phyloP scores from a whole-genome alignment of 1,139 yeast species.

The Debaryomyces robertsiae region DNA sequence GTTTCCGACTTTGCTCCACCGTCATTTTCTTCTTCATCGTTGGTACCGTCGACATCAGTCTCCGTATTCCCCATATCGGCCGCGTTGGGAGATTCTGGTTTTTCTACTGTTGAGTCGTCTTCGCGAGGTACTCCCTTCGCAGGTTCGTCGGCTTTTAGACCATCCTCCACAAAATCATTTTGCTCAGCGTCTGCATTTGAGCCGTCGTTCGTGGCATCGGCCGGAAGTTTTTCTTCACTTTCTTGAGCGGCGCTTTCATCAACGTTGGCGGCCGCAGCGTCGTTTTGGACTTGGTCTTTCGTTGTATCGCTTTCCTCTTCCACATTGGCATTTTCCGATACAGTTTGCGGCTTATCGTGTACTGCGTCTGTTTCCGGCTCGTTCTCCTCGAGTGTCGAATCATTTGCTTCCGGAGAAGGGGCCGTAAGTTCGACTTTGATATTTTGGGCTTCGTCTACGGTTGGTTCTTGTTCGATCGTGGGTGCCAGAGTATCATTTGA shows the following conservation, averaged over 20 bases:
- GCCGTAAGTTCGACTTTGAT: not conserved
- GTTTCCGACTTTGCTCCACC: constrained; percentile 11
- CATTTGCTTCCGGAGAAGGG: not conserved
- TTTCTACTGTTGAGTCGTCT: constrained; percentile 9
- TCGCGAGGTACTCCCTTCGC: constrained; percentile 12
- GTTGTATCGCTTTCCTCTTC: not conserved
- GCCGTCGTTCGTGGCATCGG: constrained; percentile 14
- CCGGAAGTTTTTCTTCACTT: constrained; percentile 22
- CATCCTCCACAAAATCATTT: too few relatives aligned
- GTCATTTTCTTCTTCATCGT: constrained; percentile 10
- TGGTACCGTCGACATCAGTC: constrained; percentile 4
- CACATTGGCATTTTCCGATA: constrained; percentile 11
- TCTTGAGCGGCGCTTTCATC: constrained; percentile 22
- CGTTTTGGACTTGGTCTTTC: constrained; percentile 10
- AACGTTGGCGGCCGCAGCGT: constrained; percentile 7
- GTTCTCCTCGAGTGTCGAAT: constrained; percentile 1
- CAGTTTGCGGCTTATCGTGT: constrained; percentile 13
- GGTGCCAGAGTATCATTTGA: too few relatives aligned
- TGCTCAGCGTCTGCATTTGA: too few relatives aligned
- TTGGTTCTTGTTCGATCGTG: not conserved
- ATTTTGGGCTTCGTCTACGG: not conserved
- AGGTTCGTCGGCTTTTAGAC: constrained; percentile 18
- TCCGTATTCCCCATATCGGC: not conserved
- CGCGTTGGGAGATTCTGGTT: constrained; percentile 6
- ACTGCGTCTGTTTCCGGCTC: constrained; percentile 15